Percentiles rank a stretch among this genome's conserved stretches.
phyloP scores from a whole-genome alignment of 441 rosid genomes.

The Breynia disticha region DNA sequence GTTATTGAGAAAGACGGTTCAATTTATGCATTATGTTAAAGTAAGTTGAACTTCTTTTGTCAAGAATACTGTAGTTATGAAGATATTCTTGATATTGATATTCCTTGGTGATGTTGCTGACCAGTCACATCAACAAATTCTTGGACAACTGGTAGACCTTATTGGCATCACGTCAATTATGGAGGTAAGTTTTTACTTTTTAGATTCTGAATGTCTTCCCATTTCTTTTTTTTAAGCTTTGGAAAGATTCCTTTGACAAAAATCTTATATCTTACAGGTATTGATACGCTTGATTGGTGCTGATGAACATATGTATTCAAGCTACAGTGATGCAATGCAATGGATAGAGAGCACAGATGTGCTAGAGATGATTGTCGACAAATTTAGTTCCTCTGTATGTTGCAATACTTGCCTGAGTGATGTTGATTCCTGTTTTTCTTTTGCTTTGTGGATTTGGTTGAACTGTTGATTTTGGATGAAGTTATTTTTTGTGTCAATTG shows the following conservation, averaged over 20 bases:
- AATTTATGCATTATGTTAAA: conserved; percentile 70
- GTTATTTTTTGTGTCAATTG: too few species aligned
- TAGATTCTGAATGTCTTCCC: conserved; percentile 9
- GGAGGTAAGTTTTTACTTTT: conserved; percentile 59
- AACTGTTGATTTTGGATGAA: too few species aligned
- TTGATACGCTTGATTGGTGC: conserved; percentile 76
- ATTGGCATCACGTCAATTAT: conserved; percentile 87
- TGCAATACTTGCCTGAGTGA: conserved; percentile 7
- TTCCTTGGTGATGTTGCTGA: conserved; percentile 22
- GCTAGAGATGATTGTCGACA: conserved; percentile 82
- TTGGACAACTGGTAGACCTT: conserved; percentile 65
- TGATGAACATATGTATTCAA: conserved; percentile 82
- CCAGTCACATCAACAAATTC: conserved; percentile 78
- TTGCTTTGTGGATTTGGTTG: neutral
- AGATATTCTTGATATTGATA: neutral
- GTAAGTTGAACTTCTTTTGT: conserved; percentile 20
- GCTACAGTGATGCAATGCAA: conserved; percentile 59
- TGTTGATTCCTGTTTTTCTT: neutral
- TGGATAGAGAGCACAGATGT: conserved; percentile 90
- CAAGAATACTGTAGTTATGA: neutral
- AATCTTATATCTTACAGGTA: conserved; percentile 41
- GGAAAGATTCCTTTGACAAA: neutral
- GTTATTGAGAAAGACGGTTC: conserved; percentile 73
- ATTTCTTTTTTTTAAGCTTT: neutral
- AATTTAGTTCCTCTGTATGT: conserved; percentile 92